Evolutionary conservation across 495 filamentous ascomycete species (phyloP).

Genomic region (Tuber melanosporum): DNA sequence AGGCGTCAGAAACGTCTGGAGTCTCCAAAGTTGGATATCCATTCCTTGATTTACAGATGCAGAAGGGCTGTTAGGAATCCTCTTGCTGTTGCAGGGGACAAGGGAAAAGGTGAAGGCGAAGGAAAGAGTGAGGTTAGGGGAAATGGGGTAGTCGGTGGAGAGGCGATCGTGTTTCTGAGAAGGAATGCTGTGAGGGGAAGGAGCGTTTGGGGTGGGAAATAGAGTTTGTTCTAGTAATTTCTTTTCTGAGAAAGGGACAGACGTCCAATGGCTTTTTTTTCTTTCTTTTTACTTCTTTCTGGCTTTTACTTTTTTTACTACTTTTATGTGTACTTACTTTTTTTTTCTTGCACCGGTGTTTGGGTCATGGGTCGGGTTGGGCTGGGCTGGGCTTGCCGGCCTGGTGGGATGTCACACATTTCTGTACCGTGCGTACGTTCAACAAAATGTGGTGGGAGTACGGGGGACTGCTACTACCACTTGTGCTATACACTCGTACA

Average conservation of each 20-base stretch:
- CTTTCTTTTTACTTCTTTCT: neutral
- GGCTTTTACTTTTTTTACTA: neutral
- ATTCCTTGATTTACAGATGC: slow-evolving; percentile 17
- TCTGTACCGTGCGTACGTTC: neutral
- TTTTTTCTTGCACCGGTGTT: neutral
- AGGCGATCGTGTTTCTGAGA: slow-evolving; percentile 22
- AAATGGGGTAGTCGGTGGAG: slow-evolving; percentile 12
- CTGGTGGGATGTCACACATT: neutral
- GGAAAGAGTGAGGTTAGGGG: neutral
- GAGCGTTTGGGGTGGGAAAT: neutral
- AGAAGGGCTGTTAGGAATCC: slow-evolving; percentile 14
- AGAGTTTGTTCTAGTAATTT: neutral
- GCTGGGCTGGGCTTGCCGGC: neutral
- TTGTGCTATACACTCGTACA: neutral
- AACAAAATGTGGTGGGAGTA: neutral
- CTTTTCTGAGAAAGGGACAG: neutral
- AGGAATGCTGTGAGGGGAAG: slow-evolving; percentile 15
- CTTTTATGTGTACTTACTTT: neutral
- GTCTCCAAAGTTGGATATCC: slow-evolving; percentile 13
- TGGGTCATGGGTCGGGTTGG: neutral
- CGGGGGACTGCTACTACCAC: neutral
- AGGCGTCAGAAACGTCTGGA: neutral
- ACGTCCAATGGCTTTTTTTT: neutral
- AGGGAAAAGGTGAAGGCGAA: neutral
- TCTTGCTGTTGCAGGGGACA: neutral